Evolutionary conservation across 345 rosid species (phyloP), one percentile per base, ranked within the genome.

Genomic region (Corchorus capsularis): DNA sequence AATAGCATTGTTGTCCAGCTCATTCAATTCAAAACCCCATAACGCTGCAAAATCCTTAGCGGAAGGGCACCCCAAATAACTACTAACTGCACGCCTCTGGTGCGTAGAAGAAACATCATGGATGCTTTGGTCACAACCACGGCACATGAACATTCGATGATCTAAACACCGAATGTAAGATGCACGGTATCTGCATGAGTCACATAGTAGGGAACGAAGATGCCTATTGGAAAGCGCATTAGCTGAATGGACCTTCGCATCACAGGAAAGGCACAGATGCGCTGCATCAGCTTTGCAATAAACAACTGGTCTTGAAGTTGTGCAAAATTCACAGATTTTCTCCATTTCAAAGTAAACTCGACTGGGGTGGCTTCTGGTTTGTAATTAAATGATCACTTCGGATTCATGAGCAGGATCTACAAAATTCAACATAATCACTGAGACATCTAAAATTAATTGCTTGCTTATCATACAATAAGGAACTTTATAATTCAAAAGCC

Each of bases 251-350:
- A 94, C 92, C 82, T 88, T 92, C 0, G 92, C 88, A 75, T 94
- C 98, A 72, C 98, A 92, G 17, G 92, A 85, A 61, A 94, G 86
- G 79, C 98, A 94, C 66, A 94, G 90, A 78, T 72, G 88, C 12
- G 97, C 97, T 22, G 89, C 86, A 80, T 94, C 98, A n/a, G 98
- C 88, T 73, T 86, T 87, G 74, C 97, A 94, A 73, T 91, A 91
- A 77, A 91, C 88, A 32, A 91, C 85, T 4, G 97, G 90, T 86
- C 90, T 91, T 76, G 80, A 84, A 12, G 82, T 87, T 52, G 57
- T 83, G 86, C 97, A 94, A 81, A 91, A 91, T 77, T 91, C 97
- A 66, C 96, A 91, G 22, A 74, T 66, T 86, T 86, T 83, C 78
- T 89, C 92, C 92, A 91, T 91, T 69, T 79, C 71, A 69, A 52